A percentile compares a stretch with the other conserved stretches of the same genome.
Evolutionary conservation across 768 basidiomycete genomes (phyloP).

Genomic region (Rhodotorula diobovata): DNA sequence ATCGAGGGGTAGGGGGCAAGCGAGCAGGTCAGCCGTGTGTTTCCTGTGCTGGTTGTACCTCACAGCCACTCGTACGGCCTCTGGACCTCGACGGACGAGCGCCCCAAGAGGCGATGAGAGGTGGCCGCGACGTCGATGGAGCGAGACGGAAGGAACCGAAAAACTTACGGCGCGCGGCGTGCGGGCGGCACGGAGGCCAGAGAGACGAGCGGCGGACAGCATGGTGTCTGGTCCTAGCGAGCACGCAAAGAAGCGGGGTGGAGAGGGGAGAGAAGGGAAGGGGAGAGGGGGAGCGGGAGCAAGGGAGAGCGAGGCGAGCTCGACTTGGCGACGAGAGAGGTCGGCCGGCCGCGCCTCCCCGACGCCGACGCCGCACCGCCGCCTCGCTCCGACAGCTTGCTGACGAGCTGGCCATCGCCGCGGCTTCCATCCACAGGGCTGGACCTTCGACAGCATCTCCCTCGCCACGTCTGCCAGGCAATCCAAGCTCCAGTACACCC

Average conservation of each 20-base stretch:
- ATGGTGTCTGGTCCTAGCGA: conserved; percentile 7
- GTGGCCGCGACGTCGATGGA: not conserved
- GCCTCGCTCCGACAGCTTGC: too few relatives aligned
- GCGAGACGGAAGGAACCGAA: not conserved
- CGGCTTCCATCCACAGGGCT: too few relatives aligned
- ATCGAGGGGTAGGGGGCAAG: not conserved
- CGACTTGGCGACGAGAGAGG: too few relatives aligned
- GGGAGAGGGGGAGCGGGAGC: not conserved
- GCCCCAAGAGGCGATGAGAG: not conserved
- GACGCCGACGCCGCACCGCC: too few relatives aligned
- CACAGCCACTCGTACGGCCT: too few relatives aligned
- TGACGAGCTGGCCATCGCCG: too few relatives aligned
- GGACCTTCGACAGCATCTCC: too few relatives aligned
- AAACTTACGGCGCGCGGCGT: conserved; percentile 29
- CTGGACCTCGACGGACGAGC: too few relatives aligned
- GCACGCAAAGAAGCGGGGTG: not conserved
- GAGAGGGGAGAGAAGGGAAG: not conserved
- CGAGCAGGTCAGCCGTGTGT: not conserved
- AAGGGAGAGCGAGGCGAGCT: not conserved
- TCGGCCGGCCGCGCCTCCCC: too few relatives aligned
- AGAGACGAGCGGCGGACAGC: conserved; percentile 38
- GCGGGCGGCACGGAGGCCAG: conserved; percentile 33
- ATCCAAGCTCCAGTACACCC: too few relatives aligned
- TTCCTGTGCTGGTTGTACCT: too few relatives aligned
- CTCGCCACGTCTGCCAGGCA: too few relatives aligned